Conservation (phyloP, 2,329 filamentous ascomycete species). For the Phaeophleospora eucalypticola region DNA sequence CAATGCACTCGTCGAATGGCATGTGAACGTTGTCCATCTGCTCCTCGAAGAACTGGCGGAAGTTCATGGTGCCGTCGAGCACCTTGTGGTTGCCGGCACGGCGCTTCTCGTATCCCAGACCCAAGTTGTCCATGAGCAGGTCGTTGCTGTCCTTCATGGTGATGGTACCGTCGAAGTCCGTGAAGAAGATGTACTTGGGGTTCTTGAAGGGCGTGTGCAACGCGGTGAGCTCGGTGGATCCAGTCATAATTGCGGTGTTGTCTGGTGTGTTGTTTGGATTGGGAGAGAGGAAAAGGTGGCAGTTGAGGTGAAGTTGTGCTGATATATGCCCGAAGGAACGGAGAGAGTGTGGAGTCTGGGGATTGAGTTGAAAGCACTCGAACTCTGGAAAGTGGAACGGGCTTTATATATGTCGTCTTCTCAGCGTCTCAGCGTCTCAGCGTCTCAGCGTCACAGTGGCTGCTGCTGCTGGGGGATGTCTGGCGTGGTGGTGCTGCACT, state of each 20-base stretch:
- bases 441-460: no score
- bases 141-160: constrained; percentile 71
- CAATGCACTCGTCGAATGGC: constrained; percentile 78
- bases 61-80: constrained; percentile 64
- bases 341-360: no score
- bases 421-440: no score
- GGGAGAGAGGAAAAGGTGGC: not conserved
- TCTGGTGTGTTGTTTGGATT: not conserved
- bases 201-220: constrained; percentile 48
- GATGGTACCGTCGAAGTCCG: constrained; percentile 96
- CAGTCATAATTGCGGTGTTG: constrained; percentile 10
- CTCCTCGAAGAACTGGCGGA: constrained; percentile 75
- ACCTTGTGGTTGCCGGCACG: constrained; percentile 71
- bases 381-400: no score
- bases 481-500: no score
- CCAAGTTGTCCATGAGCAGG: constrained; percentile 89
- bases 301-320: not conserved
- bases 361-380: no score
- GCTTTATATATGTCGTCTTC: no score
- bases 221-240: constrained; percentile 38
- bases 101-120: constrained; percentile 71
- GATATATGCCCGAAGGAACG: constrained; percentile 1
- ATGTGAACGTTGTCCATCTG: constrained; percentile 86
- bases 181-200: constrained; percentile 96
- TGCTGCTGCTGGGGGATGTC: no score